Conservation (phyloP, 108 stramenopile species). For the Cyclotella sp. region DNA sequence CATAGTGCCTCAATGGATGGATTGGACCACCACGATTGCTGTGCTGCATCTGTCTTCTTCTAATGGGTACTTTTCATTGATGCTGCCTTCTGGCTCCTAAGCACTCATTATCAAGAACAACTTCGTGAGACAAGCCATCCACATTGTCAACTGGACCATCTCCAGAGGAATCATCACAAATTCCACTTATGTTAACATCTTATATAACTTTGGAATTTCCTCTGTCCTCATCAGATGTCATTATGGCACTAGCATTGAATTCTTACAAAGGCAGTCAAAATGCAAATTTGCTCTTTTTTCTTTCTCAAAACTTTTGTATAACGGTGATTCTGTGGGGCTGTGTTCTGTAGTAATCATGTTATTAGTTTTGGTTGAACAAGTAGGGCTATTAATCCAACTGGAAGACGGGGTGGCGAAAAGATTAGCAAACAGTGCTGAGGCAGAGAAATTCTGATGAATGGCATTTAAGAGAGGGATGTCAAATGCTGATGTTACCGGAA, state of each 20-base stretch:
- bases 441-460: not conserved
- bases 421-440: not conserved
- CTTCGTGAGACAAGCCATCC: not conserved
- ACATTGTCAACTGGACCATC: not conserved
- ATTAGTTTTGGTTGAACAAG: not conserved
- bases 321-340: not conserved
- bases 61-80: not conserved
- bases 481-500: not conserved
- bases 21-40: slow-evolving; percentile 16
- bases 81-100: no score
- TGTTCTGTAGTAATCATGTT: not conserved
- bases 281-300: slow-evolving; percentile 9
- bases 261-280: slow-evolving; percentile 10
- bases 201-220: not conserved
- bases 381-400: not conserved
- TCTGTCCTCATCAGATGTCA: not conserved
- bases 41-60: not conserved
- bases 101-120: not conserved
- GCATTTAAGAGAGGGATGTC: not conserved
- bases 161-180: slow-evolving; percentile 14
- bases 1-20: not conserved
- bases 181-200: slow-evolving; percentile 17
- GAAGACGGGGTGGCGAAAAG: not conserved
- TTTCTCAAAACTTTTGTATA: not conserved
- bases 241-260: slow-evolving; percentile 34